phyloP scores from a whole-genome alignment of 2,329 filamentous ascomycete species.

The Dendryphion nanum region DNA sequence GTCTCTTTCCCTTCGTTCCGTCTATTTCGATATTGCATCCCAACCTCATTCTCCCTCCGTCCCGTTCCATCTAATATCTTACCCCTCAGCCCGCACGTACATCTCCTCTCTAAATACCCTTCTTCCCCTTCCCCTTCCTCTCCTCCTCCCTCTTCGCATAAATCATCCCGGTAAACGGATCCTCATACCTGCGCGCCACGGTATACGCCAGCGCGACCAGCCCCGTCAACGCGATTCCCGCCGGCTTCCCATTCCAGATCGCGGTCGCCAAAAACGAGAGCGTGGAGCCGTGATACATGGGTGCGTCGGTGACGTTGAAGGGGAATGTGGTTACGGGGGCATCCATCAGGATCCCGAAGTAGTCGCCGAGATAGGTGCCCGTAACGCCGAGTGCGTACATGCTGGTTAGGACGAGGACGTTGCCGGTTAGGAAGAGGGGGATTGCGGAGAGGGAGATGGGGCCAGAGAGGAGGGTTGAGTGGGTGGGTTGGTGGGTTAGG shows the following conservation, averaged over 20 bases:
- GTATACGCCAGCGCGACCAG: constrained; percentile 77
- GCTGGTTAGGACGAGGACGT: constrained; percentile 80
- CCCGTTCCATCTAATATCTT: too few relatives aligned
- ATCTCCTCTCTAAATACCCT: constrained; percentile 5
- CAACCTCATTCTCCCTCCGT: background rate
- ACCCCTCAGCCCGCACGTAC: too few relatives aligned
- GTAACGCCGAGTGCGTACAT: constrained; percentile 93
- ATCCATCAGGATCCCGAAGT: constrained; percentile 98
- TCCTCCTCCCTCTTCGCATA: constrained; percentile 77
- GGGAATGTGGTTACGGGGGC: constrained; percentile 91
- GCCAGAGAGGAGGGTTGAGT: constrained; percentile 66
- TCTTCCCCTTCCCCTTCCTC: constrained; percentile 40
- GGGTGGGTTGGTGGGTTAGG: constrained; percentile 71
- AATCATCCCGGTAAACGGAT: constrained; percentile 90
- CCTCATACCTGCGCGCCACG: constrained; percentile 81
- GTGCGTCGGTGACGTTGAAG: constrained; percentile 85
- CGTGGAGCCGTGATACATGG: constrained; percentile 96
- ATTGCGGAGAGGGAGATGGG: constrained; percentile 64
- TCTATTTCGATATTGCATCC: too few relatives aligned
- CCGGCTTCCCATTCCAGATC: constrained; percentile 81
- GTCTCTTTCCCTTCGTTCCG: too few relatives aligned
- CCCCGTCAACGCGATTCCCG: constrained; percentile 72
- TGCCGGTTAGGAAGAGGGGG: constrained; percentile 71
- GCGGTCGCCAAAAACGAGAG: constrained; percentile 89
- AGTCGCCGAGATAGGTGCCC: constrained; percentile 95